Base-by-base conservation (phyloP, 208 protist genomes). In the Tritrichomonas foetus region DNA sequence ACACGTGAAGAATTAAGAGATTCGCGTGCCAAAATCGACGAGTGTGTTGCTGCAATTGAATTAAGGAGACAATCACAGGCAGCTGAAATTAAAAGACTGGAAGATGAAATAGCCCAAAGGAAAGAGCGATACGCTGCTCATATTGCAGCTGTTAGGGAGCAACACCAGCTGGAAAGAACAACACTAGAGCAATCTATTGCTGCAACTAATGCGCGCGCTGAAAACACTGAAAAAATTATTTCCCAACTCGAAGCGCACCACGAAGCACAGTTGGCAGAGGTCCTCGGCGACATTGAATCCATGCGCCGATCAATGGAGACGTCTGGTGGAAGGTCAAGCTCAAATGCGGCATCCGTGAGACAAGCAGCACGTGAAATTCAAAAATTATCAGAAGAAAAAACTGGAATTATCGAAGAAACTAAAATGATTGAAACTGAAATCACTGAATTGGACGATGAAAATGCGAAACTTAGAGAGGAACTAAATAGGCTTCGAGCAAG, bases 201-300 rank as follows among this genome's bases (percentile, higher is more conserved):
- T 16, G 25, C 47, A 39, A 27, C 78, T 53, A 89, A 57, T 57
- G 41, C 78, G 9, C 44, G 47, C 33, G 78, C 47, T 8, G 30
- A 53, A 39, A 61, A 89, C 27, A 57, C 78, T 57, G 78, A 89
- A 57, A 89, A 89, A 9, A 89, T 89, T 9, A 89, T 89, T 16
- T 44, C 33, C 11, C 47, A 89, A 39, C 16, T 57, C 33, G 78
- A 89, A 57, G 33, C 33, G 33, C 78, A 57, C 78, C 78, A 89
- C 39, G 78, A 89, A 57, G 47, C 78, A 39, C 78, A 89, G 30
- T 39, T 89, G 20, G 39, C 53, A 39, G 41, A 89, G 57, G 78
- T 89, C 39, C 47, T 89, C 20, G 30, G 47, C 44, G 78, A 89
- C 57, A 89, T 89, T 22, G 47, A 89, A 57, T 44, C 78, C n/a